These are phyloP conservation scores for Penicillium sp. DNA, from an alignment of 2,329 filamentous ascomycete genomes.

Conservation along the genomic window DNA sequence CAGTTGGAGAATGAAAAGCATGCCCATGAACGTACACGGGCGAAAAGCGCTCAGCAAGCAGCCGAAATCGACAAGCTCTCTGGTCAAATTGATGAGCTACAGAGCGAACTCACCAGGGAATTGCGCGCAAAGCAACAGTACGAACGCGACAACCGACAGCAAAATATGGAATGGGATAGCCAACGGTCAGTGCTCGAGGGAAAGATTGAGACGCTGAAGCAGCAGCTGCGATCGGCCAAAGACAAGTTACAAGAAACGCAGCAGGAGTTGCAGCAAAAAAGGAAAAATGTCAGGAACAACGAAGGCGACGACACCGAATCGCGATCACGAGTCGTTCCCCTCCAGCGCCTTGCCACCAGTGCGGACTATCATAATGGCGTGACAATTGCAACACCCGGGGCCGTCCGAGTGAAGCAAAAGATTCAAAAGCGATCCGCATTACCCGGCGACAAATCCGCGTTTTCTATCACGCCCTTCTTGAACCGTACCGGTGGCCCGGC, in stretches of 20 bases:
- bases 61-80: constrained; percentile 40
- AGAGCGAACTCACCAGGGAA: constrained; percentile 48
- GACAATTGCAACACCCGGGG: constrained; percentile 50
- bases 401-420: constrained; percentile 50
- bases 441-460: constrained; percentile 80
- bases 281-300: constrained; percentile 31
- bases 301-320: constrained; percentile 27
- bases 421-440: constrained; percentile 54
- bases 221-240: constrained; percentile 64
- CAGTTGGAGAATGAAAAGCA: constrained; percentile 78
- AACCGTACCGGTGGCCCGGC: constrained; percentile 63
- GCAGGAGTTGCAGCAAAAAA: constrained; percentile 43
- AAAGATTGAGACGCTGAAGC: constrained; percentile 63
- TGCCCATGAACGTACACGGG: constrained; percentile 56
- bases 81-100: constrained; percentile 45
- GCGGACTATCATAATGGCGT: constrained; percentile 41
- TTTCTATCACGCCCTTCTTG: constrained; percentile 91
- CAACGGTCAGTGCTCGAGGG: constrained; percentile 63
- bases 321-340: constrained; percentile 41
- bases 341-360: constrained; percentile 18
- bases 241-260: constrained; percentile 66
- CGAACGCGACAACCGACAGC: constrained; percentile 52
- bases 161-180: constrained; percentile 56
- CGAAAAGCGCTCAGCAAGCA: constrained; percentile 31
- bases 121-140: constrained; percentile 44